phyloP scores from a whole-genome alignment of 2,329 filamentous ascomycete genomes.

The Colletotrichum tabaci region DNA sequence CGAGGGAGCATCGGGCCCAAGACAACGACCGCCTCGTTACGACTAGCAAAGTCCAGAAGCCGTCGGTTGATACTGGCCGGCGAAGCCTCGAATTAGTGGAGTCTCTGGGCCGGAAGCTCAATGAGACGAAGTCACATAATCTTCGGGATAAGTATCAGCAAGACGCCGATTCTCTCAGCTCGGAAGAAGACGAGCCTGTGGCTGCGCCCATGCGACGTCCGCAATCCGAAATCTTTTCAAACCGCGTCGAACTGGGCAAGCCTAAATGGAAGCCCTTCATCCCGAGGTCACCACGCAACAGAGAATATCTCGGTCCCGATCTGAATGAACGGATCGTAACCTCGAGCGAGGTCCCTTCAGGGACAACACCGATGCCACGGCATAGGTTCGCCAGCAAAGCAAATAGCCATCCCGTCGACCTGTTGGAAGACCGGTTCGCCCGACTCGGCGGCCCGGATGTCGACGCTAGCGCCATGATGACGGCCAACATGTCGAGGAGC shows the following conservation, averaged over 20 bases:
- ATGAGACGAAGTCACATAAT: slow-evolving; percentile 46
- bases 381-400: slow-evolving; percentile 45
- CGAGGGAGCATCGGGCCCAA: slow-evolving; percentile 13
- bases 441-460: slow-evolving; percentile 59
- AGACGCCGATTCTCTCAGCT: slow-evolving; percentile 44
- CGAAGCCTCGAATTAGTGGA: slow-evolving; percentile 49
- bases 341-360: slow-evolving; percentile 46
- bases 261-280: slow-evolving; percentile 60
- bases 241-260: slow-evolving; percentile 47
- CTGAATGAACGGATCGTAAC: slow-evolving; percentile 50
- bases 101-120: slow-evolving; percentile 43
- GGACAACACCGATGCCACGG: slow-evolving; percentile 46
- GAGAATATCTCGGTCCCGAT: slow-evolving; percentile 54
- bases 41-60: slow-evolving; percentile 37
- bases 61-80: slow-evolving; percentile 14
- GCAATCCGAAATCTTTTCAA: slow-evolving; percentile 34
- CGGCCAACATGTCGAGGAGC: slow-evolving; percentile 59
- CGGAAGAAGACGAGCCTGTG: slow-evolving; percentile 31
- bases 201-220: slow-evolving; percentile 20
- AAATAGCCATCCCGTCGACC: slow-evolving; percentile 58
- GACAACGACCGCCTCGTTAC: slow-evolving; percentile 24
- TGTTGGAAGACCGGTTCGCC: slow-evolving; percentile 62
- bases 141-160: slow-evolving; percentile 55
- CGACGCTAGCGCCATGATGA: slow-evolving; percentile 50
- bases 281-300: slow-evolving; percentile 57